phyloP scores from a whole-genome alignment of 352 stramenopile genomes.

The Thraustochytrium striatum region DNA sequence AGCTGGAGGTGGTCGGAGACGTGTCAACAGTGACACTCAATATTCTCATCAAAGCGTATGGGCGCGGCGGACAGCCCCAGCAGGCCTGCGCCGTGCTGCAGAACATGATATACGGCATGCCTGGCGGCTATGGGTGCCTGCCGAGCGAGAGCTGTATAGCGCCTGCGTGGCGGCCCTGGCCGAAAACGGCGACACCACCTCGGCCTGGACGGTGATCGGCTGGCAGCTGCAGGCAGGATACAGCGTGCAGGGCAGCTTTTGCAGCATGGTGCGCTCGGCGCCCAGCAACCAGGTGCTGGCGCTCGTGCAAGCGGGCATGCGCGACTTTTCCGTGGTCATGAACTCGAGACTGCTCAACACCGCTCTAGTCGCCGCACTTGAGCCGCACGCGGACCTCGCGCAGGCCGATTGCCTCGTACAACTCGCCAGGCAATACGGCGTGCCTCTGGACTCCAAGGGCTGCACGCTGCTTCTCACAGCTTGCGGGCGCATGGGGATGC shows the following conservation, averaged over 20 bases:
- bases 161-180: slow-evolving; percentile 3
- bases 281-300: background rate
- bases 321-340: background rate
- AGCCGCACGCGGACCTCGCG: background rate
- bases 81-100: background rate
- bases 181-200: background rate
- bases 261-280: background rate
- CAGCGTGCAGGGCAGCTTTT: slow-evolving; percentile 5
- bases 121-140: background rate
- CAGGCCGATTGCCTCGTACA: background rate
- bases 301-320: background rate
- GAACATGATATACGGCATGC: slow-evolving; percentile 14
- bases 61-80: slow-evolving; percentile 4
- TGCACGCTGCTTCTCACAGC: slow-evolving; percentile 28
- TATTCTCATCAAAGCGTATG: slow-evolving; percentile 43
- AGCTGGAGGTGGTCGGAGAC: background rate
- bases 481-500: background rate
- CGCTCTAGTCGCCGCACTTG: slow-evolving; percentile 4
- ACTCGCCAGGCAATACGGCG: background rate
- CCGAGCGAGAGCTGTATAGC: slow-evolving; percentile 33
- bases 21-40: slow-evolving; percentile 38
- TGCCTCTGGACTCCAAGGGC: background rate
- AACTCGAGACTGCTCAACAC: slow-evolving; percentile 2
- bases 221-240: background rate
- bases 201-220: background rate